A percentile compares a stretch with the other conserved stretches of the same genome.
These are phyloP conservation scores for Leccinum insolens DNA, from an alignment of 1,284 basidiomycete genomes.

Conservation along the genomic window DNA sequence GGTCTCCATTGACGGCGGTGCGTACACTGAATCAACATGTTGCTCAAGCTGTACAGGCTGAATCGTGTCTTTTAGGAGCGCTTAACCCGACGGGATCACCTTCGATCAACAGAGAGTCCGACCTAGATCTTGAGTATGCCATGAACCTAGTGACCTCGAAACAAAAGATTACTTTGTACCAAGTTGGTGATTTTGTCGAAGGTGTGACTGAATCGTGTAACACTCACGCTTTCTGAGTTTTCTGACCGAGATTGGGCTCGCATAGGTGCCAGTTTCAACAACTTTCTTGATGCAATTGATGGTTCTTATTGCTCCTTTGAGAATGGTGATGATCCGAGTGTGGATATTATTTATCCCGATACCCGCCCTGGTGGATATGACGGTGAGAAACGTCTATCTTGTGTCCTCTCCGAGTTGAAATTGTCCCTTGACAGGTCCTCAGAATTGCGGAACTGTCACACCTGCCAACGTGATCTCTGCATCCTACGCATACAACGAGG, in stretches of 20 bases:
- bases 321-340: slow-evolving; percentile 57
- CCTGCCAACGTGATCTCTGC: slow-evolving; percentile 57
- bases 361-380: slow-evolving; percentile 44
- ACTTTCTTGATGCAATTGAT: slow-evolving; percentile 50
- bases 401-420: slow-evolving; percentile 5
- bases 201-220: slow-evolving; percentile 30
- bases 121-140: slow-evolving; percentile 56
- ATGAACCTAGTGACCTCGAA: slow-evolving; percentile 46
- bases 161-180: slow-evolving; percentile 47
- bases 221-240: too few relatives aligned
- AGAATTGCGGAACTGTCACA: slow-evolving; percentile 53
- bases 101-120: slow-evolving; percentile 52
- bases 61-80: slow-evolving; percentile 29
- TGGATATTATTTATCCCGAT: slow-evolving; percentile 59
- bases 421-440: slow-evolving; percentile 25
- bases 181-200: slow-evolving; percentile 47
- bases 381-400: slow-evolving; percentile 12
- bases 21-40: background rate
- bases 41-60: background rate
- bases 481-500: slow-evolving; percentile 55
- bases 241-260: background rate
- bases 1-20: slow-evolving; percentile 50
- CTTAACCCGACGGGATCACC: slow-evolving; percentile 38
- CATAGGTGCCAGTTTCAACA: slow-evolving; percentile 48
- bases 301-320: slow-evolving; percentile 60